Conservation (phyloP, 257 asterid genomes). For the Schizonepeta tenuifolia region DNA sequence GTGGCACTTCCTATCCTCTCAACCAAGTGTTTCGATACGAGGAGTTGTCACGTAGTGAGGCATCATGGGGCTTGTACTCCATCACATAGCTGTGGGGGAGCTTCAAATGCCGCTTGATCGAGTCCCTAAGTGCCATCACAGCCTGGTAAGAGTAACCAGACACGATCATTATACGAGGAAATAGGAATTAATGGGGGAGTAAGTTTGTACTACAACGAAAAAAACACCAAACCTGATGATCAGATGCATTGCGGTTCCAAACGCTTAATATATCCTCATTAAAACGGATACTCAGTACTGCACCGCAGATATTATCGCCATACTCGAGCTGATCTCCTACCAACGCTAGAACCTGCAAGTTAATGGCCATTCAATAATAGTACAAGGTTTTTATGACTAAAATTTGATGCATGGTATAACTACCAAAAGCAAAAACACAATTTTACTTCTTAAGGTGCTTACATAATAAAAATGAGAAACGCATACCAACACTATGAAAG, state of each 20-base stretch:
- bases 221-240: conserved; percentile 70
- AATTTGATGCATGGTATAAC: not conserved
- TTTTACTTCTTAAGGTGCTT: not conserved
- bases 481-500: not conserved
- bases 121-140: conserved; percentile 91
- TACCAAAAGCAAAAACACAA: not conserved
- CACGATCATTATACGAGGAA: not conserved
- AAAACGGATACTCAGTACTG: conserved; percentile 89
- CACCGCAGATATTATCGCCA: conserved; percentile 91
- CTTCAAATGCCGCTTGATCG: conserved; percentile 87
- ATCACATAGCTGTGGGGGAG: conserved; percentile 87
- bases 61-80: conserved; percentile 98
- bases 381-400: not conserved
- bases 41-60: conserved; percentile 92
- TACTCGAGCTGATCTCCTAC: conserved; percentile 93
- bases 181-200: not conserved
- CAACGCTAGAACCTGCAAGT: conserved; percentile 81
- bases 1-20: conserved; percentile 58
- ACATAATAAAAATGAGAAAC: not conserved
- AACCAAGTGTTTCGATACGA: conserved; percentile 97
- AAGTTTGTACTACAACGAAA: not conserved
- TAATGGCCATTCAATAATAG: not conserved
- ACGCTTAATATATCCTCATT: conserved; percentile 96
- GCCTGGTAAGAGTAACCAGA: conserved; percentile 50
- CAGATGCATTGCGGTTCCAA: conserved; percentile 97